Conservation (phyloP, 139 green algal species). For the Chlorella sp. region DNA sequence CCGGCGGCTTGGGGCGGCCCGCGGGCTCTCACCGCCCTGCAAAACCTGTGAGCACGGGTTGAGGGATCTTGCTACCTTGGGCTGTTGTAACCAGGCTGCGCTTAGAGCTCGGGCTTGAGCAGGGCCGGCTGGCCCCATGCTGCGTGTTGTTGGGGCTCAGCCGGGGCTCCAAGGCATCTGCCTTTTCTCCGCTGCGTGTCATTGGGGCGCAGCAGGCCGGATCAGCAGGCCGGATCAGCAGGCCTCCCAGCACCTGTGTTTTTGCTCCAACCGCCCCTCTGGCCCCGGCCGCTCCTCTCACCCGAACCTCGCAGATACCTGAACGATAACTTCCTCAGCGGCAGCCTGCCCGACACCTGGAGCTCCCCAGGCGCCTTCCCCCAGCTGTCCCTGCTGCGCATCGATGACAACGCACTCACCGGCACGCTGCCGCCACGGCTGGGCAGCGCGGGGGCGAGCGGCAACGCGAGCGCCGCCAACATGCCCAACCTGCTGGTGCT, state of each 20-base stretch:
- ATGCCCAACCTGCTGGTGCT: conserved; percentile 23
- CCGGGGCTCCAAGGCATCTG: no score
- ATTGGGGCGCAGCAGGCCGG: background rate
- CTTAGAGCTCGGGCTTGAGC: background rate
- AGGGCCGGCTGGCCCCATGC: background rate
- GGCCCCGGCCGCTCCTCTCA: background rate
- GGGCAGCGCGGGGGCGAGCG: background rate
- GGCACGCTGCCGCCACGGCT: conserved; percentile 18
- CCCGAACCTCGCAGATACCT: conserved; percentile 22
- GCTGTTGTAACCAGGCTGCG: no score
- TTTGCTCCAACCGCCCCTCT: no score
- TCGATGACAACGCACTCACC: conserved; percentile 19
- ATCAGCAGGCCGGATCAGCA: no score
- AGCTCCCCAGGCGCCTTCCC: conserved; percentile 8
- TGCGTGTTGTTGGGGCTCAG: no score
- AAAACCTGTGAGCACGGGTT: conserved; percentile 16
- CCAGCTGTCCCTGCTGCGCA: conserved; percentile 17
- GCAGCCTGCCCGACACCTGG: conserved; percentile 7
- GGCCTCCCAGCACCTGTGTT: no score
- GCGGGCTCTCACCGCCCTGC: background rate
- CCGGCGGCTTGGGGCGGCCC: conserved; percentile 3
- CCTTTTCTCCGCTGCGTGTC: background rate
- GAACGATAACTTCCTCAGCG: conserved; percentile 28
- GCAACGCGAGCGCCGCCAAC: background rate
- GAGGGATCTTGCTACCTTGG: no score